Conservation (phyloP, 148 eudicot species). For the Silene latifolia region DNA sequence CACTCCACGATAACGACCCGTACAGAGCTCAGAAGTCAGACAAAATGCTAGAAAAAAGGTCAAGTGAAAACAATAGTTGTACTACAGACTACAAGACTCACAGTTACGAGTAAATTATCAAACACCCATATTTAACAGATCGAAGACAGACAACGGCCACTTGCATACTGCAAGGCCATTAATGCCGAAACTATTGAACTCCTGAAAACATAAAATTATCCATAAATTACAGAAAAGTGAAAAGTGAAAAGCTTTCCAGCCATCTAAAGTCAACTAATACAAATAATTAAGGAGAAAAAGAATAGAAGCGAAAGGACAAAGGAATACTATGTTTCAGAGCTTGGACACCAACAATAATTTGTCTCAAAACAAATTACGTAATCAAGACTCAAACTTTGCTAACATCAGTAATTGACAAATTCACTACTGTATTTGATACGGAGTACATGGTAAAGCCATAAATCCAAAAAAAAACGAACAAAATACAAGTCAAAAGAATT, state of each 20-base stretch:
- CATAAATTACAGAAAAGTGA: neutral
- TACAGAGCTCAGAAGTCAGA: neutral
- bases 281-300: too few relatives aligned
- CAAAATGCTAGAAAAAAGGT: neutral
- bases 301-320: too few relatives aligned
- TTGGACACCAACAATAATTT: too few relatives aligned
- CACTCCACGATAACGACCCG: too few relatives aligned
- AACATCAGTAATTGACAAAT: neutral
- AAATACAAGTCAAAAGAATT: too few relatives aligned
- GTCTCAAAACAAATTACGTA: neutral
- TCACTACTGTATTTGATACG: neutral
- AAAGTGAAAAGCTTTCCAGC: neutral
- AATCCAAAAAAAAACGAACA: too few relatives aligned
- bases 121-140: neutral
- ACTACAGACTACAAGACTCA: neutral
- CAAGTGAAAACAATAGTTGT: constrained; percentile 1
- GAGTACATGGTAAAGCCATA: too few relatives aligned
- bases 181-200: neutral
- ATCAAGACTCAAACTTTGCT: neutral
- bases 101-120: neutral
- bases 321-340: too few relatives aligned
- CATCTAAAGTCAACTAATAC: neutral
- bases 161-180: neutral
- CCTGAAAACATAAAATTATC: neutral
- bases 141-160: neutral